phyloP scores from a whole-genome alignment of 768 basidiomycete species.

The Phylloporus sp. region DNA sequence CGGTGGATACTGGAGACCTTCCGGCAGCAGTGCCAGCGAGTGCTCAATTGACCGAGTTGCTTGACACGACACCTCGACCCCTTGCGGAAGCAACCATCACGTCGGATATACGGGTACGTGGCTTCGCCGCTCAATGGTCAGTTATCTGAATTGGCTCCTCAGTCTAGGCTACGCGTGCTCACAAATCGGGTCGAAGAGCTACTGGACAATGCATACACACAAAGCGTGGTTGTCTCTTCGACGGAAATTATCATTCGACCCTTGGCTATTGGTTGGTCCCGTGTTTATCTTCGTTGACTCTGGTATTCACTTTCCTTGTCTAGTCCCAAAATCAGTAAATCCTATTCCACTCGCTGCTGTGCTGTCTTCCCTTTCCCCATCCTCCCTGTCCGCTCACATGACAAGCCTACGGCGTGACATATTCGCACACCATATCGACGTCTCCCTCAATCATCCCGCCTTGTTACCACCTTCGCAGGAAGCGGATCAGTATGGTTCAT shows the following conservation, averaged over 20 bases:
- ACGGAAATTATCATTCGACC: conserved; percentile 48
- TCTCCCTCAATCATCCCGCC: conserved; percentile 50
- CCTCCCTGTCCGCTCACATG: conserved; percentile 54
- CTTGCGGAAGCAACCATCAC: conserved; percentile 51
- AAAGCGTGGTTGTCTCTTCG: conserved; percentile 51
- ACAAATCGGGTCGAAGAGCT: conserved; percentile 67
- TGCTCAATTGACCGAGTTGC: conserved; percentile 37
- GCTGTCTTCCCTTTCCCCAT: conserved; percentile 53
- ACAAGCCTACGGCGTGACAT: conserved; percentile 65
- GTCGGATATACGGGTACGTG: conserved; percentile 54
- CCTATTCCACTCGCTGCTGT: conserved; percentile 50
- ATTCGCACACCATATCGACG: conserved; percentile 53
- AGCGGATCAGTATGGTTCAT: conserved; percentile 27
- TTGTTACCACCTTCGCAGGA: conserved; percentile 38
- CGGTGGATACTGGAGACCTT: conserved; percentile 57
- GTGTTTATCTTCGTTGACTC: conserved; percentile 23
- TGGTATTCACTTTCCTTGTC: conserved; percentile 2
- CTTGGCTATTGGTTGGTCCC: conserved; percentile 45
- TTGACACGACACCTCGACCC: conserved; percentile 48
- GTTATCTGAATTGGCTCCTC: conserved; percentile 1
- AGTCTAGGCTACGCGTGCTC: conserved; percentile 56
- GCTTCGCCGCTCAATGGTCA: not conserved
- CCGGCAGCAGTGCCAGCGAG: conserved; percentile 56
- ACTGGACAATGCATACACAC: conserved; percentile 62
- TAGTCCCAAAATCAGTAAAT: conserved; percentile 57